phyloP scores from a whole-genome alignment of 257 asterid genomes.

The Capsicum chinense region DNA sequence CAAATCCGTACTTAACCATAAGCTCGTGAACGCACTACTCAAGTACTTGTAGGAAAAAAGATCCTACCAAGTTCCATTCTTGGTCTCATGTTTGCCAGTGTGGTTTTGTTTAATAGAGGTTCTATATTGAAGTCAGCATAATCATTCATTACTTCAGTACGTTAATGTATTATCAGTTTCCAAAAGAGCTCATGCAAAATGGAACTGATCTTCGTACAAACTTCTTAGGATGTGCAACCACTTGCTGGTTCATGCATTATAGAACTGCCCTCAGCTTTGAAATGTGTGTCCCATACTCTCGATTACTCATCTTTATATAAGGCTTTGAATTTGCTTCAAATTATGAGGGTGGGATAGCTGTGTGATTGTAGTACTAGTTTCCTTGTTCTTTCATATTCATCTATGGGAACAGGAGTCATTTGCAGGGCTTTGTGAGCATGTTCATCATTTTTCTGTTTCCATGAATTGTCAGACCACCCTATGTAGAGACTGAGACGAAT shows the following conservation, averaged over 20 bases:
- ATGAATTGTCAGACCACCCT: slow-evolving; percentile 58
- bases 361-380: slow-evolving; percentile 8
- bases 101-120: slow-evolving; percentile 8
- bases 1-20: background rate
- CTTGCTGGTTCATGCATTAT: background rate
- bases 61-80: background rate
- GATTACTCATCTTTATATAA: slow-evolving; percentile 13
- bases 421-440: background rate
- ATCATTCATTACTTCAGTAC: slow-evolving; percentile 18
- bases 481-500: slow-evolving; percentile 75
- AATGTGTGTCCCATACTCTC: slow-evolving; percentile 1
- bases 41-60: background rate
- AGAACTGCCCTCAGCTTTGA: slow-evolving; percentile 19
- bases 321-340: background rate
- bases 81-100: background rate
- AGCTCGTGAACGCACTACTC: background rate
- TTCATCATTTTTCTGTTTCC: slow-evolving; percentile 30
- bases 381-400: slow-evolving; percentile 16
- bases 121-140: slow-evolving; percentile 11
- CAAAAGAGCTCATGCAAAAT: background rate
- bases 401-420: background rate
- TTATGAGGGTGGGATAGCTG: slow-evolving; percentile 17
- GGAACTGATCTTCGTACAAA: background rate
- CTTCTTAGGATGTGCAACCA: background rate
- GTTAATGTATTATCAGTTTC: background rate